phyloP scores from a whole-genome alignment of 2,329 filamentous ascomycete genomes.

The Ceratocystis eucalypticola region DNA sequence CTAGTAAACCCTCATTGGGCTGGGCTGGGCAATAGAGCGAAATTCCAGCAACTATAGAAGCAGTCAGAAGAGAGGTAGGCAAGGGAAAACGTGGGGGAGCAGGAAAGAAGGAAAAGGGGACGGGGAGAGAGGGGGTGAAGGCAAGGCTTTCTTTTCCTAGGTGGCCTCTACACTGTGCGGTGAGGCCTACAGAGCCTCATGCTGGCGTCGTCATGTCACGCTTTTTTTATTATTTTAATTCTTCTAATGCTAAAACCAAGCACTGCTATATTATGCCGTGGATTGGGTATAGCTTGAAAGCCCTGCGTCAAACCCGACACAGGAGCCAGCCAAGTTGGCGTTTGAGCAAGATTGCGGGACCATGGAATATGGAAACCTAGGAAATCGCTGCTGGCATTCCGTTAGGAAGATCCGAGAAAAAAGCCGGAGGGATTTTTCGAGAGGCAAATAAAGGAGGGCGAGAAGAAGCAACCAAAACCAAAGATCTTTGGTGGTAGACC shows the following conservation, averaged over 20 bases:
- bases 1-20: not conserved
- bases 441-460: not conserved
- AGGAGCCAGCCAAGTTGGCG: not conserved
- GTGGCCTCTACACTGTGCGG: not conserved
- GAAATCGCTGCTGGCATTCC: not conserved
- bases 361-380: not conserved
- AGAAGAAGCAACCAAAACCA: not conserved
- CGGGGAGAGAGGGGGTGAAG: not conserved
- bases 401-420: constrained; percentile 10
- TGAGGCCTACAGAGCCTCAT: constrained; percentile 2
- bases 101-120: not conserved
- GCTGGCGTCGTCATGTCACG: not conserved
- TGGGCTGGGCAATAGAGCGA: not conserved
- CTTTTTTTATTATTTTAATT: not conserved
- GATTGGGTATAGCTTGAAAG: not conserved
- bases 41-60: not conserved
- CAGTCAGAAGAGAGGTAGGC: not conserved
- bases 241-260: not conserved
- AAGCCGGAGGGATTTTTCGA: constrained; percentile 10
- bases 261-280: not conserved
- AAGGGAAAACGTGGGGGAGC: not conserved
- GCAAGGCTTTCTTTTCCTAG: not conserved
- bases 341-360: not conserved
- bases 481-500: not conserved
- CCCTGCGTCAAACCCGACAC: not conserved